These are phyloP conservation scores for Wallacemonas rigidus DNA, from an alignment of 208 protist species.

Conservation along the genomic window DNA sequence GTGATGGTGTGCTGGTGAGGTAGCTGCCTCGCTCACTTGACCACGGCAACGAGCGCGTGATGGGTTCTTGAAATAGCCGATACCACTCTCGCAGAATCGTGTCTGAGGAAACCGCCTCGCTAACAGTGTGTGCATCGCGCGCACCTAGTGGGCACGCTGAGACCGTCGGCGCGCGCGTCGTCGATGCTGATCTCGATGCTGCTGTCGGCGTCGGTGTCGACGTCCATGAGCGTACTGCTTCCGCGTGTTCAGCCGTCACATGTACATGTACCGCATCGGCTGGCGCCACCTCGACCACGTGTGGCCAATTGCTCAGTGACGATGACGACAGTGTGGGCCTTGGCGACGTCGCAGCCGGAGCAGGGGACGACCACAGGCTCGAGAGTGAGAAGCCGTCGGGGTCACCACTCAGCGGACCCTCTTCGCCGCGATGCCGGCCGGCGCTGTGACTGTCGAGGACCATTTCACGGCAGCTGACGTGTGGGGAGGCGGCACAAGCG, in stretches of 20 bases:
- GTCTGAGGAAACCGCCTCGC: constrained; percentile 1
- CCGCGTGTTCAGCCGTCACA: too few species aligned
- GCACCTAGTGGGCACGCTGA: too few species aligned
- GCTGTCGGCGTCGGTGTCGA: too few species aligned
- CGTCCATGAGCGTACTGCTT: too few species aligned
- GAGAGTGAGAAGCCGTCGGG: not conserved
- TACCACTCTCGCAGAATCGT: constrained; percentile 14
- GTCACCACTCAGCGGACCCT: not conserved
- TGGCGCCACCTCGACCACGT: too few species aligned
- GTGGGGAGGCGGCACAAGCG: not conserved
- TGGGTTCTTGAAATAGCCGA: not conserved
- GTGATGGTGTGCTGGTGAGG: not conserved
- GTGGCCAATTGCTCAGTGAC: too few species aligned
- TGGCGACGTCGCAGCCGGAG: not conserved
- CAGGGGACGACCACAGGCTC: not conserved
- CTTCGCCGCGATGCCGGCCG: not conserved
- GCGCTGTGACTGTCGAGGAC: not conserved
- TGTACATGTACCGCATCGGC: too few species aligned
- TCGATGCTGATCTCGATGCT: too few species aligned
- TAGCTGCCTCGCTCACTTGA: not conserved
- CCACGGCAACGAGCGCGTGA: not conserved
- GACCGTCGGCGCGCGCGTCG: too few species aligned
- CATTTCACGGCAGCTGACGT: not conserved
- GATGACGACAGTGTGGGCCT: not conserved
- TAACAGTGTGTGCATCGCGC: not conserved